Evolutionary conservation across 2,329 filamentous ascomycete species (phyloP), one percentile per base, ranked within the genome.

Genomic region (Saccharata proteae): DNA sequence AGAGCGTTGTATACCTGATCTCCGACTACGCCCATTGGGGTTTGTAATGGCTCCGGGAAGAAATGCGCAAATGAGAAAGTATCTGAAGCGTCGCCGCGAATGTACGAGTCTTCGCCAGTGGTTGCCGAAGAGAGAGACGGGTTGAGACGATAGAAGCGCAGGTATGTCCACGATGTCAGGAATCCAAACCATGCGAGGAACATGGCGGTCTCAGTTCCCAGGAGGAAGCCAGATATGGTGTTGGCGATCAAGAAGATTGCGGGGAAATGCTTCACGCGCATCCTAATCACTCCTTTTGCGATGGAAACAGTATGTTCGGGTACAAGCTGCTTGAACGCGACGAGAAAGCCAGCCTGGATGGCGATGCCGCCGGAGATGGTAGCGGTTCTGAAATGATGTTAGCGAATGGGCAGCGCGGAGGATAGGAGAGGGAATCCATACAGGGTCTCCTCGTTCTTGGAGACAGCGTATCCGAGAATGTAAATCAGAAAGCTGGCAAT

Each of bases 241-340:
- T 81, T 77, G 38, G 92, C 70, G 35, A 82, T 55, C 40, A 69
- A 74, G 64, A 69, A 93, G 54, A 75, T 80, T 66, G 61, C 90
- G 40, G 61, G 93, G 62, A 79, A 78, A 52, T 79, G 75, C 52
- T 78, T 77, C 33, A 98, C 85, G 43, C 88, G 81, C 55, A 96
- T 75, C 38, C 90, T 93, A 37, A 96, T 55, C 38, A 93, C 63
- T 41, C 85, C 85, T 41, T 80, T 80, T 62, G 93, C 88, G 36
- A 98, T 73, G 4, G 88, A 90, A 32, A 96, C 88, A 8, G 90
- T 98, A 57, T 98, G 90, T 39, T 93, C 86, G 14, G 90, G 90
- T 20, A 96, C 80, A 29, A 98, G 81, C 59, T 98, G 90, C 61
- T 93, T 96, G 61, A 96, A 93, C 33, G 88, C 83, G 46, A 96